Evolutionary conservation across 805 yeast genomes (phyloP), one percentile per base, ranked within the genome.

Genomic region (Metschnikowia peoriensis): DNA sequence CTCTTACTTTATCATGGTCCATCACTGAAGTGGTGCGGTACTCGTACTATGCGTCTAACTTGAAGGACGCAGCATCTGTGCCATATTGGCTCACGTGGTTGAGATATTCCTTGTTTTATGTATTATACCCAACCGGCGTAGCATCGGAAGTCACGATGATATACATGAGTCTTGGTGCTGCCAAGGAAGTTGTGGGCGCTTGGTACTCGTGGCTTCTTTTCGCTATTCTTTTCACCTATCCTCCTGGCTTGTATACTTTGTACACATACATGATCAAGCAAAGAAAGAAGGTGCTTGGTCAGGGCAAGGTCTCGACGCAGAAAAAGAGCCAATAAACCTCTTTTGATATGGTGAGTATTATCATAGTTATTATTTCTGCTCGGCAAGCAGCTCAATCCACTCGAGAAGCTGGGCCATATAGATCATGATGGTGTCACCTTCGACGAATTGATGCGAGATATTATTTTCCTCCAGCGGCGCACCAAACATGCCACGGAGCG

Each of bases 121-220:
- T 89, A 2, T 75, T 94, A 58, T 94, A 94, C 65, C 99, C 99
- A 16, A 69, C 87, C 17, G 99, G 99, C 2, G 97, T 92, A n/a
- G 81, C 88, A 1, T 83, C 93, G 55, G 99, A 94, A 68, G 76
- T 88, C 54, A 63, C 76, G 37, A 81, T 90, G 71, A 78, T 89
- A 53, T 86, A 82, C 70, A 69, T 83, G 51, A 84, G 97, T 0
- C 75, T 93, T 47, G 79, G 77, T n/a, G 82, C 80, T 45, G 96
- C 97, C n/a, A 78, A 72, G 47, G 57, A 59, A 44, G 78, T 62
- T 34, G 75, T 77, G 47, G 85, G 87, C 6, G 55, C 58, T 0
- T 68, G 76, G 70, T 84, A 81, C 69, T 79, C 83, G 41, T 76
- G 78, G 65, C 68, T 81, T 50, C 75, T 91, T 58, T 74, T 83